Evolutionary conservation across 768 basidiomycete genomes (phyloP).

Genomic region (Leccinellum rugosiceps): DNA sequence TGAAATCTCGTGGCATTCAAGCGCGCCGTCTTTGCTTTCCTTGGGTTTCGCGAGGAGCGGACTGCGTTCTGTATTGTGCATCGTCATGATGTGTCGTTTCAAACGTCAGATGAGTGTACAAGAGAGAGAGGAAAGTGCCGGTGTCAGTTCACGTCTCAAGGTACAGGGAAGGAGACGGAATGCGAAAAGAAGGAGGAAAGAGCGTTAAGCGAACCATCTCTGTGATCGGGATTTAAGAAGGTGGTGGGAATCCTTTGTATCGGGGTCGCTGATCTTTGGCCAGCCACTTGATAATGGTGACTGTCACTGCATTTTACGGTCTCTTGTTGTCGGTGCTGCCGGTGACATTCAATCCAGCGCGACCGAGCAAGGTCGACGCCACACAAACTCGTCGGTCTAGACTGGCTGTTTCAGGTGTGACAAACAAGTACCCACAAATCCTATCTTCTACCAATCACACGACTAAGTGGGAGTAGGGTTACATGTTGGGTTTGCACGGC

Average conservation of each 20-base stretch:
- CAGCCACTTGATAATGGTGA: neutral
- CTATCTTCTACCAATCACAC: too few relatives aligned
- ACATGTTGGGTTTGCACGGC: neutral
- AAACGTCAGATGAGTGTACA: neutral
- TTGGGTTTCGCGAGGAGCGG: conserved; percentile 22
- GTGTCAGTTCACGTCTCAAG: neutral
- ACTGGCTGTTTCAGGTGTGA: too few relatives aligned
- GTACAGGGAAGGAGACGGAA: neutral
- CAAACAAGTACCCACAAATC: too few relatives aligned
- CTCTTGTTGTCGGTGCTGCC: too few relatives aligned
- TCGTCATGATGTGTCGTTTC: neutral
- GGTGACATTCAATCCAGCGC: too few relatives aligned
- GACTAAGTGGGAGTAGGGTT: too few relatives aligned
- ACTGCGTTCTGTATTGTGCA: conserved; percentile 20
- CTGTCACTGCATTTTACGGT: too few relatives aligned
- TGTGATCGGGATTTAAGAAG: neutral
- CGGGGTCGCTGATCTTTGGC: neutral
- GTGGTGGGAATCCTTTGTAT: neutral
- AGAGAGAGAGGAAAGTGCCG: neutral
- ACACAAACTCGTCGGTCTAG: too few relatives aligned
- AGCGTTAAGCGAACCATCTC: neutral
- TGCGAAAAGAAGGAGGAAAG: neutral
- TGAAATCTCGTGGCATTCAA: conserved; percentile 61
- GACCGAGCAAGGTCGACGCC: too few relatives aligned
- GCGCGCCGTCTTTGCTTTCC: neutral